Evolutionary conservation across 495 filamentous ascomycete species (phyloP), one percentile per base, ranked within the genome.

Genomic region (Choiromyces venosus): DNA sequence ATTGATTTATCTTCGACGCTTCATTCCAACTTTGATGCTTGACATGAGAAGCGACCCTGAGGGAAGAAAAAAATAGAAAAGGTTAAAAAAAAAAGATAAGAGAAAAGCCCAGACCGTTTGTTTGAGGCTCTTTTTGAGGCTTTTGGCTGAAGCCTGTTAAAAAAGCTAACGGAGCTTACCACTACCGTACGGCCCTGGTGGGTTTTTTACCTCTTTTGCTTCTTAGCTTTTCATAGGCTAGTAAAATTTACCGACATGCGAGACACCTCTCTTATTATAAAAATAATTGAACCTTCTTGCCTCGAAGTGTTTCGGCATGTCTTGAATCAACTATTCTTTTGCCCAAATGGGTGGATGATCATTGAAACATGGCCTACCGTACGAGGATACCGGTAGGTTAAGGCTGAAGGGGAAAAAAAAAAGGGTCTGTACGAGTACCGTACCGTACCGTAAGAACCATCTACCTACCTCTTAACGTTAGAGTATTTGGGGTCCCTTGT

Each of bases 331-430:
- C 25, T 33, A 33, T 33, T 29, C 4, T 29, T 61, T 61, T 61
- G 52, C 52, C 52, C 25, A 29, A 33, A 61, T 61, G 25, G 52
- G 7, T 33, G 25, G 52, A 61, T 61, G 52, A 14, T 61, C 25
- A 61, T 61, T 61, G 52, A 61, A 61, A 61, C 52, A 33, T 33
- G n/a, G n/a, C n/a, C n/a, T n/a, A n/a, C n/a, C n/a, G n/a, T n/a
- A n/a, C n/a, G n/a, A n/a, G n/a, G n/a, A n/a, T n/a, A 46, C 42
- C 14, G 18, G 42, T 21, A 10, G 25, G 10, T 16, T 18, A 16
- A 61, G 25, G 25, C 33, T 61, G 52, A n/a, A n/a, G n/a, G n/a
- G n/a, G n/a, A n/a, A n/a, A n/a, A 14, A 29, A 46, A 46, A 46
- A 46, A 46, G 44, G 19, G 46, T 2, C 46, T 29, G 46, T 29